These are phyloP conservation scores for Apiotrichum veenhuisii DNA, from an alignment of 1,284 basidiomycete species.

Conservation along the genomic window DNA sequence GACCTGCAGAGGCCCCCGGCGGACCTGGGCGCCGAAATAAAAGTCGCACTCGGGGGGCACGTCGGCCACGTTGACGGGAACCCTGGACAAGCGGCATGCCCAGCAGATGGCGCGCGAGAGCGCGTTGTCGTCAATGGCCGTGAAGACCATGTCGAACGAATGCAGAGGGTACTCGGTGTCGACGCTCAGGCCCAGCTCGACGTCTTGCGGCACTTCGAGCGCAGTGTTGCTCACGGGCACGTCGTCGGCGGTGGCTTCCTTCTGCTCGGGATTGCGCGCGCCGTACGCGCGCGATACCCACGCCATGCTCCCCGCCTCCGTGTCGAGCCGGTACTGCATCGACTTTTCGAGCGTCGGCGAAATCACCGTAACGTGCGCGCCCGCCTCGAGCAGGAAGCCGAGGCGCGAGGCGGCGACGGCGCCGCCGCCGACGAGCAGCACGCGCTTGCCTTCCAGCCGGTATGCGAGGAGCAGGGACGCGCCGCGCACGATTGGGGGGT, in stretches of 20 bases:
- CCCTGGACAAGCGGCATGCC: slow-evolving; percentile 63
- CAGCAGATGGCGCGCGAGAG: slow-evolving; percentile 66
- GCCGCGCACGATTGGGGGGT: slow-evolving; percentile 39
- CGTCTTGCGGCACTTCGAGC: slow-evolving; percentile 47
- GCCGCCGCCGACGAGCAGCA: slow-evolving; percentile 57
- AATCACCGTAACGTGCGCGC: slow-evolving; percentile 50
- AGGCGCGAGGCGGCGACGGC: slow-evolving; percentile 56
- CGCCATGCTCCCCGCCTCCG: slow-evolving; percentile 58
- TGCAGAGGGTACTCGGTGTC: slow-evolving; percentile 38
- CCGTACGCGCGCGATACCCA: slow-evolving; percentile 67
- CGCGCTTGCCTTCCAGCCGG: slow-evolving; percentile 52
- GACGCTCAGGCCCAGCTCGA: slow-evolving; percentile 3
- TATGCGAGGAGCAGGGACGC: slow-evolving; percentile 54
- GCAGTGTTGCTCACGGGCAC: slow-evolving; percentile 24
- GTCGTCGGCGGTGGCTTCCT: neutral
- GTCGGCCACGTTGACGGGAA: slow-evolving; percentile 95
- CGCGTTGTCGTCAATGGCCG: slow-evolving; percentile 83
- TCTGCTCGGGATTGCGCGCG: slow-evolving; percentile 21
- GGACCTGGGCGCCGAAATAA: slow-evolving; percentile 93
- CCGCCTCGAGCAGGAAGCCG: slow-evolving; percentile 51
- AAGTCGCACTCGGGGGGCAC: slow-evolving; percentile 95
- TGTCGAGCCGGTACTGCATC: slow-evolving; percentile 48
- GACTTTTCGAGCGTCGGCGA: slow-evolving; percentile 54
- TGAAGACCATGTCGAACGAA: slow-evolving; percentile 83
- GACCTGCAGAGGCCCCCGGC: slow-evolving; percentile 85